A percentile compares a stretch with the other conserved stretches of the same genome.
phyloP scores from a whole-genome alignment of 352 stramenopile species.

The Phytophthora tentaculata region DNA sequence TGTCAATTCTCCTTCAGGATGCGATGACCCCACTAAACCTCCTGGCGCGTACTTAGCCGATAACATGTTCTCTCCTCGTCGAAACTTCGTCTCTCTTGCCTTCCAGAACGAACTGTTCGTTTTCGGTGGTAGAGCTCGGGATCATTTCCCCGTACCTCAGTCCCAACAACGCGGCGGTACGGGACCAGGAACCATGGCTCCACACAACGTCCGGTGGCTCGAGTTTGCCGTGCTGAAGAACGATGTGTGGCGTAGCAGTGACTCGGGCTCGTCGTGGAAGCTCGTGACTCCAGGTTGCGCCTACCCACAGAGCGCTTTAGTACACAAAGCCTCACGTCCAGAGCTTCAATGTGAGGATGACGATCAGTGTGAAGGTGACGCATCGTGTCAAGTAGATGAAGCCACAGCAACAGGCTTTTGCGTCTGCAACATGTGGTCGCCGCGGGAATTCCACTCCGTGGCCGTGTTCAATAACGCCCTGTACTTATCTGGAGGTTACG shows the following conservation, averaged over 20 bases:
- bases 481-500: constrained; percentile 72
- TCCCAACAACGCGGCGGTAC: constrained; percentile 54
- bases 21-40: constrained; percentile 61
- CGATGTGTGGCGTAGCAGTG: constrained; percentile 79
- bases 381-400: constrained; percentile 59
- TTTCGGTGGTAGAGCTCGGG: constrained; percentile 63
- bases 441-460: constrained; percentile 75
- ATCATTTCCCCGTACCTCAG: constrained; percentile 65
- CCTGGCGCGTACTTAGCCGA: constrained; percentile 74
- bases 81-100: constrained; percentile 67
- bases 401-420: constrained; percentile 54
- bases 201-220: constrained; percentile 56
- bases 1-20: constrained; percentile 48
- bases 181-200: constrained; percentile 23
- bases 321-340: constrained; percentile 53
- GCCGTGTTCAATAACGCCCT: constrained; percentile 45
- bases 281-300: constrained; percentile 71
- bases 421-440: constrained; percentile 80
- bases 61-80: constrained; percentile 79
- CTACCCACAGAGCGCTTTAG: constrained; percentile 57
- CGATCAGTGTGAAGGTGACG: constrained; percentile 72
- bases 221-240: constrained; percentile 81
- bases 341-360: constrained; percentile 66
- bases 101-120: constrained; percentile 72
- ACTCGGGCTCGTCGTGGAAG: constrained; percentile 73